Evolutionary conservation across 179 eudicot species (phyloP).

Genomic region (Dionaea muscipula): DNA sequence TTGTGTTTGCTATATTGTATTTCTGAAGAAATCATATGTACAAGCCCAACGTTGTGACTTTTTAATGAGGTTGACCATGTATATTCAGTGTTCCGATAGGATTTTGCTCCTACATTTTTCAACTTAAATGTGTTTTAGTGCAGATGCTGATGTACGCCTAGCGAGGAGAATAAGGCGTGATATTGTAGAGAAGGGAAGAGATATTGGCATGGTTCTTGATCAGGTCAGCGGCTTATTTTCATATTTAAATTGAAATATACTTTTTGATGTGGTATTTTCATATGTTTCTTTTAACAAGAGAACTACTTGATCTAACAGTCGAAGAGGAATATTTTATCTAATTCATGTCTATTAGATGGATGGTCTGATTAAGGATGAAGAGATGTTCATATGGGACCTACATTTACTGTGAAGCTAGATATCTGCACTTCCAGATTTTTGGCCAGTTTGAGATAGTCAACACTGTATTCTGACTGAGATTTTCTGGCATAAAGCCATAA

Average conservation of each 20-base stretch:
- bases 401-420: neutral
- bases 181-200: conserved; percentile 74
- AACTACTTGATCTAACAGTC: neutral
- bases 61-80: too few species aligned
- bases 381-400: neutral
- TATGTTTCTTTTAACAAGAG: neutral
- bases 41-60: too few species aligned
- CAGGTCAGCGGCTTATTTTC: conserved; percentile 39
- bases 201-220: conserved; percentile 67
- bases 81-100: too few species aligned
- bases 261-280: neutral
- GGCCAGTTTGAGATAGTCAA: neutral
- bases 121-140: conserved; percentile 36
- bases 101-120: conserved; percentile 22
- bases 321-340: too few species aligned
- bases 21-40: too few species aligned
- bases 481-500: too few species aligned
- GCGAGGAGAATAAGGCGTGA: conserved; percentile 97
- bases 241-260: neutral
- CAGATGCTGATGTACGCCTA: conserved; percentile 95
- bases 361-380: neutral
- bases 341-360: neutral
- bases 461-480: too few species aligned
- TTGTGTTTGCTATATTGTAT: too few species aligned
- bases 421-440: neutral